phyloP scores from a whole-genome alignment of 176 grass and related monocot species.

The Saccharum officinarum region DNA sequence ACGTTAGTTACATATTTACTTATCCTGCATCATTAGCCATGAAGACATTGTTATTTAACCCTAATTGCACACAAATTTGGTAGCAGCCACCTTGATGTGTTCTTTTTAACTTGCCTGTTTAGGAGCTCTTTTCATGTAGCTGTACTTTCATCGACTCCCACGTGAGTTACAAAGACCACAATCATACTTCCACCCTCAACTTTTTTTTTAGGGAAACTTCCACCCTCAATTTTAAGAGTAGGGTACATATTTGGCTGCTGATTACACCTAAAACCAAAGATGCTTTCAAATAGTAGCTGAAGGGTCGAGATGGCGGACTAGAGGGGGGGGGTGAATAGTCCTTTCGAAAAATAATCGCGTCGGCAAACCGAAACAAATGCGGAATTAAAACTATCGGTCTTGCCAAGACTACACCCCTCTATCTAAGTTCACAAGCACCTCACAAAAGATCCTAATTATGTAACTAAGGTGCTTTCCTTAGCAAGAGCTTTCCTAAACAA shows the following conservation, averaged over 20 bases:
- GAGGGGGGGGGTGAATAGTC: no score
- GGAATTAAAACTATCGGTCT: no score
- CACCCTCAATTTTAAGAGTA: neutral
- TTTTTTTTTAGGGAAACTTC: neutral
- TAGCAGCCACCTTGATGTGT: neutral
- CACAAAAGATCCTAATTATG: no score
- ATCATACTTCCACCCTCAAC: neutral
- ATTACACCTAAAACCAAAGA: slow-evolving; percentile 5
- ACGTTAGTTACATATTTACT: slow-evolving; percentile 7
- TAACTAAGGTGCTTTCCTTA: no score
- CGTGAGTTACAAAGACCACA: neutral
- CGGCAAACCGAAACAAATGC: no score
- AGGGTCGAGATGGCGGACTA: no score
- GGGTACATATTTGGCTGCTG: slow-evolving; percentile 13
- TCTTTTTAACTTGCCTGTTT: neutral
- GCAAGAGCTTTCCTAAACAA: no score
- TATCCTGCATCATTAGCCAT: neutral
- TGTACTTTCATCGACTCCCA: neutral
- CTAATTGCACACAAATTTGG: neutral
- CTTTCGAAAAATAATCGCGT: no score
- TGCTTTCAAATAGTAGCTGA: slow-evolving; percentile 32
- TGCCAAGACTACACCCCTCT: no score
- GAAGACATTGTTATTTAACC: slow-evolving; percentile 1
- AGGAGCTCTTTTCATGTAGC: neutral
- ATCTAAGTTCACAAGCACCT: no score